Evolutionary conservation across 495 filamentous ascomycete species (phyloP), one percentile per base, ranked within the genome.

Genomic region (Penicillium salamii): DNA sequence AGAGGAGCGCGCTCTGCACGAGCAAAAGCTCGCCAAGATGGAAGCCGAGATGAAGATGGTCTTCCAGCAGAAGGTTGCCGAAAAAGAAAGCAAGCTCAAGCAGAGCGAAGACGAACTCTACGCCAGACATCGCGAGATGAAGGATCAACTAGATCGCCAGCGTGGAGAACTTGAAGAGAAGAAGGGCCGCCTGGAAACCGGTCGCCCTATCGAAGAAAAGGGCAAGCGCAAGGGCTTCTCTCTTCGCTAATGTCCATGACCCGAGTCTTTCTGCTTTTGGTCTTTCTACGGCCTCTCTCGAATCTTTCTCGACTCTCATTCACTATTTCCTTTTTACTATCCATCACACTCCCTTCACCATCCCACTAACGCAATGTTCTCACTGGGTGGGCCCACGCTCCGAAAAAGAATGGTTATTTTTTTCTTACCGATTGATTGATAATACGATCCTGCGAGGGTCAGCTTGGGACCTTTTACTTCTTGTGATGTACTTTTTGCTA

Each of bases 21-120:
- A 98, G 74, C 95, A 97, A 81, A 98, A 98, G 79, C 87, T 98
- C 55, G 87, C 90, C 59, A 98, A 98, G 89, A 98, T 98, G 93
- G 93, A 98, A 71, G 81, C 88, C 62, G 93, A 98, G 71, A 98
- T 98, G 93, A 97, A 97, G 89, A 97, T 97, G 93, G 93, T 98
- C 63, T 98, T 98, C 90, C 93, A 98, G 70, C 95, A 97, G 70
- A 98, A 98, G 87, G 93, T 98, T 17, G 83, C 89, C 50, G 93
- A 98, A 74, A 98, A 98, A 81, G 93, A 98, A 74, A 96, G 90
- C 83, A 98, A 98, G 75, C 79, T 98, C 69, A 93, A 91, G 71
- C 91, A 97, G 78, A 95, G 90, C 81, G 93, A 98, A 74, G 93
- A 97, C 72, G 93, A 98, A 78, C 75, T 98, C 53, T 97, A 97